These are phyloP conservation scores for Fusarium penzigii DNA, from an alignment of 2,329 filamentous ascomycete genomes.

Conservation along the genomic window DNA sequence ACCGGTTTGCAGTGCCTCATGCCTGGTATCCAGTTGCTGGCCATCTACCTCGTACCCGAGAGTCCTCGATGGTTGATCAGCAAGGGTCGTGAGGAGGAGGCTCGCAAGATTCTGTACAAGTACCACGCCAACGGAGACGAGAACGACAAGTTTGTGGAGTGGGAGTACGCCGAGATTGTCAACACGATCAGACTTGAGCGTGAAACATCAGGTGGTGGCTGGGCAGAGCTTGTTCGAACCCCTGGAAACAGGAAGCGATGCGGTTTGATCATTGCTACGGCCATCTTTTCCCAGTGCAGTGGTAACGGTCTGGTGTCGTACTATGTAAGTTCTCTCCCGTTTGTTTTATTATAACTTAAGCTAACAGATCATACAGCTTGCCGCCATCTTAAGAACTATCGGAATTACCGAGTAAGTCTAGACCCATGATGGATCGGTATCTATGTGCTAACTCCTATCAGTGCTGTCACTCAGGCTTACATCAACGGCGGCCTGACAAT, in stretches of 20 bases:
- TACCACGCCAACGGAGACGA: slow-evolving; percentile 23
- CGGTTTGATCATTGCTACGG: slow-evolving; percentile 21
- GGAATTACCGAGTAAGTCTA: slow-evolving; percentile 24
- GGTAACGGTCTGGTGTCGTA: slow-evolving; percentile 26
- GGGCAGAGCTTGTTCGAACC: slow-evolving; percentile 20
- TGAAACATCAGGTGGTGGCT: slow-evolving; percentile 12
- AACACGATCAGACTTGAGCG: slow-evolving; percentile 22
- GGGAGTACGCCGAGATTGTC: slow-evolving; percentile 22
- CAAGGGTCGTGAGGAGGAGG: slow-evolving; percentile 24
- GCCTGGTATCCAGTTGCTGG: slow-evolving; percentile 22
- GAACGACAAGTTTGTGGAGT: slow-evolving; percentile 17
- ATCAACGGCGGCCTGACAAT: slow-evolving; percentile 29
- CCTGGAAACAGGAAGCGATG: slow-evolving; percentile 25
- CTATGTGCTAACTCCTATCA: background rate
- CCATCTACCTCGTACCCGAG: slow-evolving; percentile 21
- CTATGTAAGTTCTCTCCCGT: slow-evolving; percentile 12
- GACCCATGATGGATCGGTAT: rapidly evolving
- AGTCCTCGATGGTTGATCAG: slow-evolving; percentile 24
- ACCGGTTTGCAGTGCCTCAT: slow-evolving; percentile 23
- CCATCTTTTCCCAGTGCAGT: slow-evolving; percentile 25
- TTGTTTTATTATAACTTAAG: background rate
- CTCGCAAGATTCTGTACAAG: slow-evolving; percentile 20
- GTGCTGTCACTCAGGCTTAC: slow-evolving; percentile 23
- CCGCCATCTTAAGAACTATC: slow-evolving; percentile 21
- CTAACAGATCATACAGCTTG: slow-evolving; percentile 9